phyloP scores from a whole-genome alignment of 1,139 yeast genomes.

The Kodamaea alishanica region DNA sequence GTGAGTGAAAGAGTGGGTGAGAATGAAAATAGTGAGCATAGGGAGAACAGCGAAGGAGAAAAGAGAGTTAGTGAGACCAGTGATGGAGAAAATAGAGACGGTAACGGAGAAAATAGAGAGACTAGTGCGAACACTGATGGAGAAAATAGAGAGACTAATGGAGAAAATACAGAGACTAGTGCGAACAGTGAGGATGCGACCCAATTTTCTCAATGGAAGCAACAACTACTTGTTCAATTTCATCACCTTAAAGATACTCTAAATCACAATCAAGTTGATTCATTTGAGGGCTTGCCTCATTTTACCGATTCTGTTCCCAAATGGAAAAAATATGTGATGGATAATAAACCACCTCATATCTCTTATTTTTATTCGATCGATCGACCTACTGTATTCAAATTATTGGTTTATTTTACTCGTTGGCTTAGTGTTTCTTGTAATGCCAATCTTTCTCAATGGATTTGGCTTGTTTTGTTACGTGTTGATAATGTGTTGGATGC shows the following conservation, averaged over 20 bases:
- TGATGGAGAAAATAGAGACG: too few species aligned
- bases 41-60: conserved; percentile 2
- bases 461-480: conserved; percentile 33
- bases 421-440: conserved; percentile 36
- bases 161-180: conserved; percentile 6
- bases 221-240: conserved; percentile 3
- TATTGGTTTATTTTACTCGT: conserved; percentile 34
- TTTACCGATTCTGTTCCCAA: conserved; percentile 27
- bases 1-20: too few species aligned
- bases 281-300: neutral
- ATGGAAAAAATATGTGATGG: conserved; percentile 32
- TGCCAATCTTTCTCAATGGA: conserved; percentile 35
- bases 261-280: neutral
- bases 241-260: conserved; percentile 4
- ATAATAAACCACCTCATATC: conserved; percentile 28
- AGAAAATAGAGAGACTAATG: conserved; percentile 7
- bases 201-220: conserved; percentile 2
- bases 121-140: neutral
- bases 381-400: conserved; percentile 33
- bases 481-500: conserved; percentile 34
- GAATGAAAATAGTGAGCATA: conserved; percentile 3
- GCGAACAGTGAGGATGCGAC: conserved; percentile 1
- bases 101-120: neutral
- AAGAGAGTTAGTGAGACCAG: neutral
- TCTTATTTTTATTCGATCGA: conserved; percentile 20